Evolutionary conservation across 148 eudicot species (phyloP), one percentile per base, ranked within the genome.

Genomic region (Chenopodium quinoa): DNA sequence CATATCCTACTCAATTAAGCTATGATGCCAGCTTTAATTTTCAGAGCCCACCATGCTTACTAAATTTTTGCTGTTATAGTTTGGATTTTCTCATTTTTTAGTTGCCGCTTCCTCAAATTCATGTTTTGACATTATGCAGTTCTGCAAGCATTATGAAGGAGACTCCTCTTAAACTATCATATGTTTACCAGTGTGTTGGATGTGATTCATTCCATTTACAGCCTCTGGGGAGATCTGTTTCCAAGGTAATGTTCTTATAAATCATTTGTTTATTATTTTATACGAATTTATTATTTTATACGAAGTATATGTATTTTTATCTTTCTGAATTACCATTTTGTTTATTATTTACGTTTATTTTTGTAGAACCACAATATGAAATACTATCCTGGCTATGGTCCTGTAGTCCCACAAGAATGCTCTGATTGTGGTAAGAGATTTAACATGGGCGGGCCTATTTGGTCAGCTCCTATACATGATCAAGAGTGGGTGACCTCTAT

Each of bases 201-300:
- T 97, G 99, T 87, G 99, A 97, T 88, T 94, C 98, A 58, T 97
- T 90, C 88, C 99, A 93, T 88, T 96, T 97, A 65, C 99, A 97
- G 89, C 87, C 97, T 37, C 82, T 97, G 50, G 99, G 95, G 47
- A 90, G 99, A 87, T 82, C 97, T 29, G 93, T 93, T 63, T 32
- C 97, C 58, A 97, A 97, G 98, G 99, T 94, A 89, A 16, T 75
- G 47, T 14, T 74, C 63, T n/a, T 40, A 52, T 29, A 48, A 68
- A 71, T 19, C 9, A 34, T 32, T 20, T 27, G 44, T 40, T 6
- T 40, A 40, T 5, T 40, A 40, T 40, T 40, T 40, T 40, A 40
- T 40, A 40, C 8, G 0, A 40, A 40, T 40, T 6, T 40, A 40
- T 5, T 40, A 40, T 40, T 40, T 40, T 40, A 40, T 40, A 40